Base-by-base conservation (phyloP, 2,329 filamentous ascomycete species). In the Spiromastix sp. region DNA sequence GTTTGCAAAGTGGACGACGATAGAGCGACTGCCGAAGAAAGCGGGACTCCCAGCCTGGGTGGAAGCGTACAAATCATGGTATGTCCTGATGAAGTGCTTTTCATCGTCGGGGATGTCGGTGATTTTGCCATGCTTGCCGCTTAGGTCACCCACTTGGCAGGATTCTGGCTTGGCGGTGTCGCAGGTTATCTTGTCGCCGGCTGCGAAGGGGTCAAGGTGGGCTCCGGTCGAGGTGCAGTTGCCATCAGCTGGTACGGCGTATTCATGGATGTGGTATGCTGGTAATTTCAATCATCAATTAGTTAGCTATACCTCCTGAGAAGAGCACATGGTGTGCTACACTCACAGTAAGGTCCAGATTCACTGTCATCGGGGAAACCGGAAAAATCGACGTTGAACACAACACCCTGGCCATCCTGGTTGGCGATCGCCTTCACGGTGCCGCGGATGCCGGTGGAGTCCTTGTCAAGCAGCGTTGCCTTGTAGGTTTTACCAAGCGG, bases 111-210 rank as follows among this genome's bases (percentile, higher is more conserved):
- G 51, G 50, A 69, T 77, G 18, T 57, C 54, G 17, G 57, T 64
- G 48, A 82, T 71, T 41, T 67, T 67, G 42, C 81, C 81, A 49
- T 80, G 65, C 63, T 89, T 89, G 52, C 83, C 83, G 47, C 74
- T 72, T 37, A 86, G 66, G 54, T 89, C 83, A 44, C 84, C 83
- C 8, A 83, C 74, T 59, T 89, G 75, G 63, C 83, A 91, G 7
- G 73, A 77, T 42, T 71, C 58, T 5, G 78, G 78, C 5, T 61
- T 51, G 7, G 53, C 47, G 8, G 60, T 24, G 49, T 85, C 66
- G 60, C 83, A 89, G 4, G 69, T 48, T 4, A 76, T 64, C 2
- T 57, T 59, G 50, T 85, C 74, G 43, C 74, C 75, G 33, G 79
- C 77, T 32, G 67, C 53, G 55, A 70, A 83, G 12, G 83, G 82